Evolutionary conservation across 768 basidiomycete genomes (phyloP), one percentile per base, ranked within the genome.

Genomic region (Chalciporus pseudorubinellus): DNA sequence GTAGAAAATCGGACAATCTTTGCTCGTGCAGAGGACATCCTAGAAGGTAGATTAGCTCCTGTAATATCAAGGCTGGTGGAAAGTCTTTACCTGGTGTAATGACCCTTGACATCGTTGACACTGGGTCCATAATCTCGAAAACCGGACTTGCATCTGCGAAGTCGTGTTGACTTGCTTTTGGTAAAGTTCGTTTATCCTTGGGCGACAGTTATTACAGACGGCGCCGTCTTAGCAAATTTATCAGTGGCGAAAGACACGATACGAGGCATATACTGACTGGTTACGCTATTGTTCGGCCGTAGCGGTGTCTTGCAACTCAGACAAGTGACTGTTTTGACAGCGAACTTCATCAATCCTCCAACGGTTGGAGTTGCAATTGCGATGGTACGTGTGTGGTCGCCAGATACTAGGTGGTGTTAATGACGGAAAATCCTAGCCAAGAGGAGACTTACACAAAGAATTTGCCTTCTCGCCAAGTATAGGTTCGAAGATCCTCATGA

Each of bases 21-120:
- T 95, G 65, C 91, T 94, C 0, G 92, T 89, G 65, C 95, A 99
- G 24, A 99, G 75, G 9, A 98, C 97, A 65, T 99, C 97, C 91
- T 97, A 59, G 10, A 46, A 52, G 28, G 43, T 19, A 5, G 16
- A 21, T 48, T 29, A 44, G 39, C 36, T 14, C 21, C 14, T 13
- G 13, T 5, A 2, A 22, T 44, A 19, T 13, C 12, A 33, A 24
- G 6, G 42, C 4, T 39, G 14, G 58, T 68, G 14, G 29, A 11
- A 31, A 4, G 12, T 31, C 13, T 4, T 36, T 24, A 87, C 87
- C 75, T 97, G 94, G 72, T 99, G 97, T 43, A 99, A 75, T 16
- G 97, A 99, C 13, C 97, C 97, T 66, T 99, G 97, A 75, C 97
- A 99, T 21, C 97, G 82, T 65, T 99, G 97, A 61, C 97, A 99